Conservation (phyloP, 176 grass and related monocot species). For the Oryza meyeriana region DNA sequence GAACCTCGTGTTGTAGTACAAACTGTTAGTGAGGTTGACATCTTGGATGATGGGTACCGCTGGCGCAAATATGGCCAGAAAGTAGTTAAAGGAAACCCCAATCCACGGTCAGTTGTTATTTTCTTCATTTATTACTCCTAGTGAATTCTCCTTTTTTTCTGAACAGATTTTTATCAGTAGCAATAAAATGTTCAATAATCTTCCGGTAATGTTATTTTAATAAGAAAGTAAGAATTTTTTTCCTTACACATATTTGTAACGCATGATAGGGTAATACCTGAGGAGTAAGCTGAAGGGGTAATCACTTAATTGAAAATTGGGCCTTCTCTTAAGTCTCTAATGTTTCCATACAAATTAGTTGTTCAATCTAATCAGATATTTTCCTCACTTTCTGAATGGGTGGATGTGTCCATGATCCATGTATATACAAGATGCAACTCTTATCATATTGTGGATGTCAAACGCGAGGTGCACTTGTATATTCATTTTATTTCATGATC, state of each 20-base stretch:
- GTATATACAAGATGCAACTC: neutral
- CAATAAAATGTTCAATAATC: neutral
- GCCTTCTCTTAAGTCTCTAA: neutral
- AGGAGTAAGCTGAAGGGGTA: neutral
- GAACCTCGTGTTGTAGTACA: conserved; percentile 99
- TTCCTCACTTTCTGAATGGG: neutral
- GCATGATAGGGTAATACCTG: neutral
- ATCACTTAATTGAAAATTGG: neutral
- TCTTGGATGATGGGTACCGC: conserved; percentile 99
- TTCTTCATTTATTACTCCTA: neutral
- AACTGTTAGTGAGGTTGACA: conserved; percentile 99
- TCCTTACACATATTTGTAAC: neutral
- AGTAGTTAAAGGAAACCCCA: conserved; percentile 99
- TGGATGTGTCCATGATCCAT: neutral
- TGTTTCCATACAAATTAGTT: neutral
- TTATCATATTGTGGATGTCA: neutral
- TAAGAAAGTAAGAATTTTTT: conserved; percentile 4
- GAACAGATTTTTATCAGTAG: neutral
- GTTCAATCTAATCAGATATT: neutral
- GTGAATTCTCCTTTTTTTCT: conserved; percentile 10
- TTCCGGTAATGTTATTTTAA: neutral
- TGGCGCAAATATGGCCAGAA: conserved; percentile 99
- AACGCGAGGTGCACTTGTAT: neutral
- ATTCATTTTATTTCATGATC: conserved; percentile 22
- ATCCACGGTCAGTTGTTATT: conserved; percentile 66